Conservation (phyloP, 148 eudicot genomes). For the Rhododendron mucronatum region DNA sequence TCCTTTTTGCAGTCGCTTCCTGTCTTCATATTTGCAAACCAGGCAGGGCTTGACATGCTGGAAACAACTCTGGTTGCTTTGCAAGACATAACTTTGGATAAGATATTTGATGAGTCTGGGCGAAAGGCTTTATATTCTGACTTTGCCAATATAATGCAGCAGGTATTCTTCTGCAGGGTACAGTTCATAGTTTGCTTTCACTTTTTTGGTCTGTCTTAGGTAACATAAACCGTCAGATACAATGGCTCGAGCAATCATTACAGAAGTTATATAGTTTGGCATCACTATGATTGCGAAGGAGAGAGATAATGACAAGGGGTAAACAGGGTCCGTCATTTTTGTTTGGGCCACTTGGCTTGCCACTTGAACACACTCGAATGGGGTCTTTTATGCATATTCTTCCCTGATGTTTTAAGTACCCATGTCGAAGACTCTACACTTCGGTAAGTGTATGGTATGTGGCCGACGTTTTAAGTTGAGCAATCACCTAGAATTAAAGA, state of each 20-base stretch:
- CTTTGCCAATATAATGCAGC: constrained; percentile 78
- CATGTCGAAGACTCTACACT: background rate
- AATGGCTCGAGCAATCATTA: background rate
- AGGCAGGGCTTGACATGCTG: constrained; percentile 95
- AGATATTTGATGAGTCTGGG: constrained; percentile 80
- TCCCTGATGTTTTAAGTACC: background rate
- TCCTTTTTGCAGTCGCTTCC: constrained; percentile 64
- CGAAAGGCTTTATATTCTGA: constrained; percentile 57
- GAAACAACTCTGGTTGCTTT: constrained; percentile 92
- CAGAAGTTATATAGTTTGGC: background rate
- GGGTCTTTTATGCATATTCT: background rate
- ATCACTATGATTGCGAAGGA: background rate
- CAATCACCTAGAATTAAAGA: background rate
- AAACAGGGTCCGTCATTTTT: background rate
- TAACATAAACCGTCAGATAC: background rate
- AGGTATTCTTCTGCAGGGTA: constrained; percentile 39
- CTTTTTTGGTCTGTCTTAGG: background rate
- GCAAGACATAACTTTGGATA: constrained; percentile 82
- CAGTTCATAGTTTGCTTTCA: background rate
- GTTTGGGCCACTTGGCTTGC: background rate
- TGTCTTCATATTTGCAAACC: constrained; percentile 89
- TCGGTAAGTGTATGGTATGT: background rate
- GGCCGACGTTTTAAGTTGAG: background rate
- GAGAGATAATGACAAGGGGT: background rate
- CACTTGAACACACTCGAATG: background rate